Percentiles rank a stretch among this genome's conserved stretches.
Conservation (phyloP, 1,284 basidiomycete genomes). For the Filobasidium uniguttulatum region DNA sequence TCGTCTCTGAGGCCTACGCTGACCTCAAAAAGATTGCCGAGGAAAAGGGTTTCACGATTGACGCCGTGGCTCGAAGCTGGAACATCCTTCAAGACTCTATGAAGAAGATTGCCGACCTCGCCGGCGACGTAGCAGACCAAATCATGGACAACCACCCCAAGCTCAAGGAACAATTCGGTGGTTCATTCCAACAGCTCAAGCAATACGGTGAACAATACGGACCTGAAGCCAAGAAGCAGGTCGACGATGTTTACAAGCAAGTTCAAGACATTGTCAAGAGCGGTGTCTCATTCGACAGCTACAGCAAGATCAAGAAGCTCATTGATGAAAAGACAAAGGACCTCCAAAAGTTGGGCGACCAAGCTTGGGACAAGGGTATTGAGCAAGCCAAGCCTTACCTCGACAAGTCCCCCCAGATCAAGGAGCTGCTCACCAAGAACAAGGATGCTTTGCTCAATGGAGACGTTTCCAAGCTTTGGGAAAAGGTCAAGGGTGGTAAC, state of each 20-base stretch:
- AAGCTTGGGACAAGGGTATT: conserved; percentile 14
- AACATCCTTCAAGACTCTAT: conserved; percentile 8
- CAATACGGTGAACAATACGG: conserved; percentile 30
- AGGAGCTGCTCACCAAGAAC: conserved; percentile 15
- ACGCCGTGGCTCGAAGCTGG: conserved; percentile 10
- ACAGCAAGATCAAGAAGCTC: conserved; percentile 14
- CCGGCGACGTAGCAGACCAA: conserved; percentile 29
- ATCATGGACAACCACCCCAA: conserved; percentile 32
- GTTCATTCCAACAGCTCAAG: conserved; percentile 31
- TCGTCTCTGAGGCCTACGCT: conserved; percentile 37
- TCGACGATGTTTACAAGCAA: conserved; percentile 30
- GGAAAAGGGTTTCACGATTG: conserved; percentile 19
- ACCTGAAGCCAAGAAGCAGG: conserved; percentile 35
- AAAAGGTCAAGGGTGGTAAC: conserved; percentile 11
- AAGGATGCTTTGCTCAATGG: conserved; percentile 11
- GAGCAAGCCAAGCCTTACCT: conserved; percentile 16
- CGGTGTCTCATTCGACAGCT: conserved; percentile 11
- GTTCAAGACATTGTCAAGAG: conserved; percentile 20
- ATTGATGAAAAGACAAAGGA: conserved; percentile 11
- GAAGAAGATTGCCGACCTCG: conserved; percentile 25
- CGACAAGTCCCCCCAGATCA: conserved; percentile 17
- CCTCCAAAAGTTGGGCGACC: conserved; percentile 11
- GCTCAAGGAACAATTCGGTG: conserved; percentile 31
- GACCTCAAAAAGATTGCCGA: conserved; percentile 35
- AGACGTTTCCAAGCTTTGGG: conserved; percentile 10